Percentiles rank a stretch among this genome's conserved stretches.
Conservation (phyloP, 257 asterid species). For the Plantago elongata region DNA sequence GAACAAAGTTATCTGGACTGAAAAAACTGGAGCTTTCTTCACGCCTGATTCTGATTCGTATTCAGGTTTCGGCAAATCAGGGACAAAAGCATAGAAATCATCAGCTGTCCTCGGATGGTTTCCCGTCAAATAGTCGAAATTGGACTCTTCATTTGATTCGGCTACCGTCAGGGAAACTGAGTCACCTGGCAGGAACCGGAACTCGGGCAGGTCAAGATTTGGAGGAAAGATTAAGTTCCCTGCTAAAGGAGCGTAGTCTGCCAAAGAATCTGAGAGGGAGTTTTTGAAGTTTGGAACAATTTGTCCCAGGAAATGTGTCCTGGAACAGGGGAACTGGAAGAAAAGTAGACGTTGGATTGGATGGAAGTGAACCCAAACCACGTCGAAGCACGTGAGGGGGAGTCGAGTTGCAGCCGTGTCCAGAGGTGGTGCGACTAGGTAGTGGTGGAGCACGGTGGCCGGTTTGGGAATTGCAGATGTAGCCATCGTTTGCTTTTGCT, state of each 20-base stretch:
- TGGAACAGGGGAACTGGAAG: conserved; percentile 35
- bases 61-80: conserved; percentile 24
- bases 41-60: conserved; percentile 3
- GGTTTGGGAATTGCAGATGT: conserved; percentile 1
- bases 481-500: not conserved
- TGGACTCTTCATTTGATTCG: conserved; percentile 19
- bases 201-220: conserved; percentile 20
- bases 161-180: conserved; percentile 35
- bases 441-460: conserved; percentile 3
- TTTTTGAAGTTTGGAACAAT: conserved; percentile 30
- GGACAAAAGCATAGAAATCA: conserved; percentile 29
- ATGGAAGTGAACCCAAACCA: conserved; percentile 31
- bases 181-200: conserved; percentile 35
- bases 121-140: conserved; percentile 27
- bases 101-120: conserved; percentile 27
- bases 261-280: conserved; percentile 42
- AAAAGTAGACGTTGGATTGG: conserved; percentile 42
- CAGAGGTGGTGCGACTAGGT: conserved; percentile 9
- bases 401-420: not conserved
- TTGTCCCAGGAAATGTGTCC: conserved; percentile 24
- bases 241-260: conserved; percentile 38
- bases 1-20: conserved; percentile 22
- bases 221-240: conserved; percentile 25
- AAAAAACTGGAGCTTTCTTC: conserved; percentile 21
- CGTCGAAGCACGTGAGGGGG: conserved; percentile 33